Base-by-base conservation (phyloP, 371 early-diverging fungal genomes). In the Zopfochytrium polystomum region DNA sequence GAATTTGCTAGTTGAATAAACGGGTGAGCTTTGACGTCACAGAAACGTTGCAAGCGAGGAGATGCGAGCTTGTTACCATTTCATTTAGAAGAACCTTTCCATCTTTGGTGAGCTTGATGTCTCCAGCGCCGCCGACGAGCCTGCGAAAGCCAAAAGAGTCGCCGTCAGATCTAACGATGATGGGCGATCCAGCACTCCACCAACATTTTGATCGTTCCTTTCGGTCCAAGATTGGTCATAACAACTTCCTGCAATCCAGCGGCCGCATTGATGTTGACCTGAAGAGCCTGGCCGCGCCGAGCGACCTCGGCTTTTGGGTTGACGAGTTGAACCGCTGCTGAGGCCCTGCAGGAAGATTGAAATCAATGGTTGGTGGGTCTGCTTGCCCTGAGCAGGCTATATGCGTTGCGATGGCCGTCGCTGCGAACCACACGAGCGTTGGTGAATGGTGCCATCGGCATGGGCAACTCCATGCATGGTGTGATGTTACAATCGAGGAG, bases 241-340 rank as follows among this genome's bases (percentile, higher is more conserved):
- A 99, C 80, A 18, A 99, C 95, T 55, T 92, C 92, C 76, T 92
- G 91, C 56, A 99, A 81, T 48, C 99, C 97, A 29, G 89, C 79
- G 23, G 98, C 98, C 45, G 99, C 98, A 58, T 87, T 90, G 73
- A 96, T 93, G 81, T 98, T 99, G 72, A 99, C 79, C 71, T 87
- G 88, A 30, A 99, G 87, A 23, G 99, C 98, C 80, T 99, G 99
- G 66, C 99, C 99, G 67, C 93, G 90, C 66, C 97, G 83, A 63
- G 95, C 93, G 59, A 97, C 96, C 81, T 98, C 98, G 55, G 97
- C 90, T 70, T 96, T 96, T 49, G 98, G 98, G 80, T 98, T 98
- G 65, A 94, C 91, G 55, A 87, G 74, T 79, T 93, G 88, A 52
- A 96, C 81, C 33, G 97, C 96, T 52, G 92, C 66, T 3, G 77